Conservation (phyloP, 2,329 filamentous ascomycete genomes). For the Colletotrichum tofieldiae region DNA sequence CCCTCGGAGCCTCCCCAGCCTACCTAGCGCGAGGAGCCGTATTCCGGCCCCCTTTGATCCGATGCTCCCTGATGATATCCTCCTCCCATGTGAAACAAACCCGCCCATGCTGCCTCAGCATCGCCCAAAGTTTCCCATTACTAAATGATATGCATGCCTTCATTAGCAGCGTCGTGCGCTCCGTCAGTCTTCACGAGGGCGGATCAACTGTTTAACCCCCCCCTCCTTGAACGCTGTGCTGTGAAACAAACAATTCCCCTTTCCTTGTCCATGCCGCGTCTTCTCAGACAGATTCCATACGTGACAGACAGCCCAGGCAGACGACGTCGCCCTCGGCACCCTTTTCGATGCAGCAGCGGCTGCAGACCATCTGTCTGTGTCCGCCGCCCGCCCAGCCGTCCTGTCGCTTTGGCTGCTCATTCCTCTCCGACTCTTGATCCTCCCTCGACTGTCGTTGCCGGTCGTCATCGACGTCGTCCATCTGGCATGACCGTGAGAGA, state of each 20-base stretch:
- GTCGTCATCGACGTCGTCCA: constrained; percentile 64
- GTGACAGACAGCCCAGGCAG: constrained; percentile 74
- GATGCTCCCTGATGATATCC: constrained; percentile 14
- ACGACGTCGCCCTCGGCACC: constrained; percentile 76
- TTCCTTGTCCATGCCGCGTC: too few species aligned
- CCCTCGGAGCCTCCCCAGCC: constrained; percentile 14
- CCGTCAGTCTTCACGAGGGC: background rate
- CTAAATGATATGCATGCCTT: constrained; percentile 34
- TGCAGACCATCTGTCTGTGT: constrained; percentile 73
- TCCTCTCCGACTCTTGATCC: constrained; percentile 22
- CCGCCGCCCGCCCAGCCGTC: constrained; percentile 58
- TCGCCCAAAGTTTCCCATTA: constrained; percentile 17
- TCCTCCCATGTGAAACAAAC: constrained; percentile 3
- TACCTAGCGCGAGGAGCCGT: constrained; percentile 1
- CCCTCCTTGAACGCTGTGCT: constrained; percentile 20
- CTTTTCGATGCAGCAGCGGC: constrained; percentile 77
- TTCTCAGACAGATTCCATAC: constrained; percentile 57
- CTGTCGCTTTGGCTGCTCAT: background rate
- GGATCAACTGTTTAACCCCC: background rate
- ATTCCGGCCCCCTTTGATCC: constrained; percentile 4
- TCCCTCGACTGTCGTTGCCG: constrained; percentile 36
- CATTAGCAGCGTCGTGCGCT: constrained; percentile 37
- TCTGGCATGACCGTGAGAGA: constrained; percentile 63
- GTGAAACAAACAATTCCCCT: background rate
- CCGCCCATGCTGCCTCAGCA: constrained; percentile 29